Base-by-base conservation (phyloP, 371 early-diverging fungal genomes). In the Syncephalastrum sp. region DNA sequence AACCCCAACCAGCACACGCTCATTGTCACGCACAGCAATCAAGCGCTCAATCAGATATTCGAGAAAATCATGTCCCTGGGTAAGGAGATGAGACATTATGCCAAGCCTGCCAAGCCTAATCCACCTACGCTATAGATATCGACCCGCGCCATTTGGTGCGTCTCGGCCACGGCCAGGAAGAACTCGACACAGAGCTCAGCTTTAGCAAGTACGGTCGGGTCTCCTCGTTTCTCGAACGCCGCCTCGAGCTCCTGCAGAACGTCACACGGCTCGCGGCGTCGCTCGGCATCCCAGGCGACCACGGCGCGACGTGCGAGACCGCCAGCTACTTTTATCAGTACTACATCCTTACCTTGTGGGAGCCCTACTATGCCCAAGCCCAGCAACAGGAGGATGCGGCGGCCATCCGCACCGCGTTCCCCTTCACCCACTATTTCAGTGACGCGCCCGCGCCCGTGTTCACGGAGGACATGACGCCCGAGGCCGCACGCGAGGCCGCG, bases 141-240 rank as follows among this genome's bases (percentile, higher is more conserved):
- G 93, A 95, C 66, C 85, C 91, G 16, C 83, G 94, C 6, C 97
- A 98, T 64, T 67, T 98, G 56, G 77, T 98, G 23, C 90, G 98
- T 15, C 78, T 98, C 43, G 97, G 98, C 24, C 98, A 95, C 47
- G 97, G 97, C 46, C 89, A 93, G 56, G 95, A 92, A 50, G 96
- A 94, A 38, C 63, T 96, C 47, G 88, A 88, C n/a, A 77, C 86
- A 0, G 89, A 87, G 24, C 72, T 86, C 43, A 84, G 84, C 55
- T 97, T 92, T 65, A 88, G 93, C 61, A 94, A 94, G 61, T 91
- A 90, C 23, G 98, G 99, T 13, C 90, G 99, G 15, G 92, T 98
- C 0, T 82, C 91, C 14, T 91, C 94, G 2, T 95, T 92, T 54
- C 62, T 98, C 69, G 95, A 93, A 50, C 83, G 88, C 45, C 88